phyloP scores from a whole-genome alignment of 768 basidiomycete genomes.

The Pleurotus giganteus region DNA sequence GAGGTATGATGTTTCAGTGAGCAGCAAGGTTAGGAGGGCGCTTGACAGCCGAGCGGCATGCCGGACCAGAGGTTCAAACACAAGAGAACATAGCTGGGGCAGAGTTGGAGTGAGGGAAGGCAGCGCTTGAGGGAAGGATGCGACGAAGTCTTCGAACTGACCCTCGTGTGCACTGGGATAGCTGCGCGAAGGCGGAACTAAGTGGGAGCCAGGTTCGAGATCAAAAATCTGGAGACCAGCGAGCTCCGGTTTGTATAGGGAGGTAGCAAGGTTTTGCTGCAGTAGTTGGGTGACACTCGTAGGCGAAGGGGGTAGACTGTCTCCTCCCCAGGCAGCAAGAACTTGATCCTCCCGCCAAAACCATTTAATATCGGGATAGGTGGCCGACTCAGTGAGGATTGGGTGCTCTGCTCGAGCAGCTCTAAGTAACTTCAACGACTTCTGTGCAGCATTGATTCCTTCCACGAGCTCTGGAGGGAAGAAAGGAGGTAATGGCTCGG shows the following conservation, averaged over 20 bases:
- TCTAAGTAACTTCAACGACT: conserved; percentile 63
- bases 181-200: conserved; percentile 23
- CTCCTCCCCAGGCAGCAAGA: conserved; percentile 40
- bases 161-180: conserved; percentile 23
- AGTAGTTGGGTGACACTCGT: neutral
- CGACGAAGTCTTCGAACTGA: conserved; percentile 47
- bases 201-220: conserved; percentile 52
- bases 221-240: conserved; percentile 57
- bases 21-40: conserved; percentile 64
- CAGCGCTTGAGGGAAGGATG: conserved; percentile 53
- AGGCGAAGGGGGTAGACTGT: neutral
- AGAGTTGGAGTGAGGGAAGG: conserved; percentile 68
- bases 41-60: conserved; percentile 66
- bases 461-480: conserved; percentile 50
- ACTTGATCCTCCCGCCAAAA: conserved; percentile 62
- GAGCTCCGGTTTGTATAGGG: conserved; percentile 34
- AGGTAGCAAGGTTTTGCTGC: neutral
- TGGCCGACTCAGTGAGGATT: conserved; percentile 35
- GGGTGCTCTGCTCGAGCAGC: conserved; percentile 66
- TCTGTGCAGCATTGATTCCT: conserved; percentile 61
- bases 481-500: conserved; percentile 59
- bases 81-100: conserved; percentile 55
- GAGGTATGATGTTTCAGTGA: conserved; percentile 61
- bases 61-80: conserved; percentile 57
- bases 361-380: conserved; percentile 44